These are phyloP conservation scores for Wakefieldia striispora DNA, from an alignment of 768 basidiomycete species.

Conservation along the genomic window DNA sequence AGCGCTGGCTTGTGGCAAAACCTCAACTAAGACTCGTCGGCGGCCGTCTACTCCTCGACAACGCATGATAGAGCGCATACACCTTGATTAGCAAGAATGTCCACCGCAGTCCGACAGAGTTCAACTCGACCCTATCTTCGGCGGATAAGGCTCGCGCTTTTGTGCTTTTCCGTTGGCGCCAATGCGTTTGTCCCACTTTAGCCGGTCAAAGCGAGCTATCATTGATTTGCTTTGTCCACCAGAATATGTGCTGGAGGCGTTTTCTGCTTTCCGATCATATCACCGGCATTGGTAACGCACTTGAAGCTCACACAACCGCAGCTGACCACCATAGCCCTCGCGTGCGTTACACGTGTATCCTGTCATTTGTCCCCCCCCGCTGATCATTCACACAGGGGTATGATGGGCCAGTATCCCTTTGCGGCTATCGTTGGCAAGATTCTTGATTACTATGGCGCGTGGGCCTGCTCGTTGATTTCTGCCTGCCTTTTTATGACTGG, in stretches of 20 bases:
- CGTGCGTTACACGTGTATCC: slow-evolving; percentile 51
- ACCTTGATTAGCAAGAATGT: slow-evolving; percentile 10
- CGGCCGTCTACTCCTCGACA: too few relatives aligned
- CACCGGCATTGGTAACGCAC: slow-evolving; percentile 56
- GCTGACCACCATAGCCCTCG: slow-evolving; percentile 72
- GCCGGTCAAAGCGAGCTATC: background rate
- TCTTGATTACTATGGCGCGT: slow-evolving; percentile 66
- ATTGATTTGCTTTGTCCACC: background rate
- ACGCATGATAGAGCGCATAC: background rate
- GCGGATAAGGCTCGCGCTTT: slow-evolving; percentile 27
- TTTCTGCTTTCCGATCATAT: slow-evolving; percentile 75
- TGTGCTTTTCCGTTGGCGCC: slow-evolving; percentile 54
- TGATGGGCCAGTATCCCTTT: slow-evolving; percentile 80
- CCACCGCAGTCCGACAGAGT: slow-evolving; percentile 4
- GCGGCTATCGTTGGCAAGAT: slow-evolving; percentile 67
- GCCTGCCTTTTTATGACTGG: slow-evolving; percentile 57
- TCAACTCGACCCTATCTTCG: slow-evolving; percentile 16
- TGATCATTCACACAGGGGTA: slow-evolving; percentile 48
- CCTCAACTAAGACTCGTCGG: too few relatives aligned
- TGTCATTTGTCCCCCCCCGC: background rate
- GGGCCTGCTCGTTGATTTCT: slow-evolving; percentile 62
- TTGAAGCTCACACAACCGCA: slow-evolving; percentile 73
- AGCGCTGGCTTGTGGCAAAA: background rate
- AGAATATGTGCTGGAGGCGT: slow-evolving; percentile 80
- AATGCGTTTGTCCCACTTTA: slow-evolving; percentile 53